phyloP scores from a whole-genome alignment of 2,329 filamentous ascomycete genomes.

The Anthostomella pinea region DNA sequence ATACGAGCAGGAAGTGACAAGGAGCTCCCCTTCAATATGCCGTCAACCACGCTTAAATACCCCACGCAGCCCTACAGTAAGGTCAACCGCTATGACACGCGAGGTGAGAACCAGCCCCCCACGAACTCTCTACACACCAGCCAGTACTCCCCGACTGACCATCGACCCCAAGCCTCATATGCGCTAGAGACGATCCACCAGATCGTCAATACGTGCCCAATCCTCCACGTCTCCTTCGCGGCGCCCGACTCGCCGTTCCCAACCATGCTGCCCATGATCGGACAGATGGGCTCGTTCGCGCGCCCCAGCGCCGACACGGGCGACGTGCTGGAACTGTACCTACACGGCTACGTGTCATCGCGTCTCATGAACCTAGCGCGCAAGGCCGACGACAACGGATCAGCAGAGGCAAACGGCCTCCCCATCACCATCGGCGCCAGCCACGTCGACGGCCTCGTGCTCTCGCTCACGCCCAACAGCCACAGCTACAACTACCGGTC shows the following conservation, averaged over 20 bases:
- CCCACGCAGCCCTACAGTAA: constrained; percentile 63
- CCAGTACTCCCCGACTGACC: constrained; percentile 13
- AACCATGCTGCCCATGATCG: constrained; percentile 79
- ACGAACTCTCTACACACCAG: no score
- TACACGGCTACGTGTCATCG: constrained; percentile 81
- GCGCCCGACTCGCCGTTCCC: constrained; percentile 66
- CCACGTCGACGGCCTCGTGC: constrained; percentile 75
- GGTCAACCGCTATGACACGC: constrained; percentile 63
- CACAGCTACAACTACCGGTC: constrained; percentile 88
- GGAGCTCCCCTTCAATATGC: no score
- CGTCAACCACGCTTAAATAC: constrained; percentile 51
- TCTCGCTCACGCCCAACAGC: constrained; percentile 74
- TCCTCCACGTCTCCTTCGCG: constrained; percentile 79
- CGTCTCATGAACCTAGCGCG: constrained; percentile 69
- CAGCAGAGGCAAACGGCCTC: constrained; percentile 48
- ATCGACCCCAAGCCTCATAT: constrained; percentile 57
- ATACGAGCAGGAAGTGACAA: no score
- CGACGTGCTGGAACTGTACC: constrained; percentile 71
- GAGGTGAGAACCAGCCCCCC: constrained; percentile 45
- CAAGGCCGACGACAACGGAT: constrained; percentile 5
- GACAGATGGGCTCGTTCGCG: constrained; percentile 72
- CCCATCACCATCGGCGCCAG: constrained; percentile 72
- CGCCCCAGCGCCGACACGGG: constrained; percentile 56
- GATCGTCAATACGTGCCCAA: constrained; percentile 70
- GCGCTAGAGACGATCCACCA: constrained; percentile 69